These are phyloP conservation scores for Candida endomychidarum DNA, from an alignment of 805 yeast genomes.

Conservation along the genomic window DNA sequence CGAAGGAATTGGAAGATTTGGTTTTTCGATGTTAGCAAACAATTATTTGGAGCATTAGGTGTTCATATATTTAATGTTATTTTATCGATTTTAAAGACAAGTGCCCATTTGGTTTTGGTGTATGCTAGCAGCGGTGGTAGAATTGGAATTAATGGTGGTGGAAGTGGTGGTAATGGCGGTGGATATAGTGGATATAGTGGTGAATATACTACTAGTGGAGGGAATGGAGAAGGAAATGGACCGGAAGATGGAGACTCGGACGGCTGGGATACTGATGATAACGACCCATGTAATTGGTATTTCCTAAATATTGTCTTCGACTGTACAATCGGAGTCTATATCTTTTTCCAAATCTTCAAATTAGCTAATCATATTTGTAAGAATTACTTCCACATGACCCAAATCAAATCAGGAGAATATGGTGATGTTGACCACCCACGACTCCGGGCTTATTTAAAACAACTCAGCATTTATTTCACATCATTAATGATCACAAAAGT, in stretches of 20 bases:
- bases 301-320: slow-evolving; percentile 85
- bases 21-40: slow-evolving; percentile 88
- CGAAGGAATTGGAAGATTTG: slow-evolving; percentile 86
- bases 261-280: slow-evolving; percentile 18
- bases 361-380: slow-evolving; percentile 44
- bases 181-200: too few species aligned
- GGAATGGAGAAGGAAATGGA: not conserved
- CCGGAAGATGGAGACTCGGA: slow-evolving; percentile 30
- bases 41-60: slow-evolving; percentile 81
- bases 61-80: slow-evolving; percentile 77
- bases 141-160: not conserved
- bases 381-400: slow-evolving; percentile 38
- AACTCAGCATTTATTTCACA: slow-evolving; percentile 63
- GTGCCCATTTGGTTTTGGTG: not conserved
- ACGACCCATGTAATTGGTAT: slow-evolving; percentile 87
- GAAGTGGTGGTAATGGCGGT: slow-evolving; percentile 3
- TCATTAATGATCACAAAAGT: slow-evolving; percentile 69
- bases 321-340: slow-evolving; percentile 91
- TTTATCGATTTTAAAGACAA: slow-evolving; percentile 57
- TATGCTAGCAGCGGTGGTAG: not conserved
- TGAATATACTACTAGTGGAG: too few species aligned
- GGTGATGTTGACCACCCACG: slow-evolving; percentile 64
- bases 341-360: slow-evolving; percentile 56
- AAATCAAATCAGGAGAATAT: slow-evolving; percentile 57
- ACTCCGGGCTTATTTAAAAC: slow-evolving; percentile 61